Evolutionary conservation across 768 basidiomycete species (phyloP).

Genomic region (Macrolepiota dolichaula): DNA sequence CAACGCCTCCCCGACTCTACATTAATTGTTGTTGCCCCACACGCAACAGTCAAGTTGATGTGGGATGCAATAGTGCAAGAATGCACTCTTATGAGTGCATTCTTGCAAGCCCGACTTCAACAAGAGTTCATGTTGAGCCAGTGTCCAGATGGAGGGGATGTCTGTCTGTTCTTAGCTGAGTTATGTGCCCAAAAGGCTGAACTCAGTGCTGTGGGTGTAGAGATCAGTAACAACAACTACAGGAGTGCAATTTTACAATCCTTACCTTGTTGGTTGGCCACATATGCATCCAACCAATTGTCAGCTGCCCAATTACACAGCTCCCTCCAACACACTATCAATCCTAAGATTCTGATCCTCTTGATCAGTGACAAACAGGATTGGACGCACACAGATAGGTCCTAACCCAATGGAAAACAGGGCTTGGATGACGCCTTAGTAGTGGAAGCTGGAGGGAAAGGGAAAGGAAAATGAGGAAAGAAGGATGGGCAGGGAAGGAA

Average conservation of each 20-base stretch:
- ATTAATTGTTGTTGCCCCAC: conserved; percentile 20
- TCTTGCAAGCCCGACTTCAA: conserved; percentile 25
- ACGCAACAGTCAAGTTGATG: conserved; percentile 22
- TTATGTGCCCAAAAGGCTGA: conserved; percentile 22
- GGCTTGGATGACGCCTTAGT: conserved; percentile 18
- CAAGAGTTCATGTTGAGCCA: conserved; percentile 24
- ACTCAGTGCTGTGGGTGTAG: conserved; percentile 24
- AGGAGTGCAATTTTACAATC: conserved; percentile 27
- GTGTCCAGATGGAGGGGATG: conserved; percentile 25
- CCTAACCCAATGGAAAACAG: conserved; percentile 11
- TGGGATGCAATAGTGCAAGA: conserved; percentile 29
- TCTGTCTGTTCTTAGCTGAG: conserved; percentile 23
- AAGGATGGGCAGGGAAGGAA: conserved; percentile 1
- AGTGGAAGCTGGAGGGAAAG: neutral
- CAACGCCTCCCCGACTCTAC: conserved; percentile 30
- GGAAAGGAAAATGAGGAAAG: neutral
- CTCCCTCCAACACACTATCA: conserved; percentile 10
- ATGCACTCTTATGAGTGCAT: conserved; percentile 28
- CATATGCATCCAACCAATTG: conserved; percentile 23
- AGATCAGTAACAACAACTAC: conserved; percentile 28
- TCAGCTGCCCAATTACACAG: conserved; percentile 14
- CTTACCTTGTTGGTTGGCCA: conserved; percentile 23
- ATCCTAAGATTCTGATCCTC: conserved; percentile 19
- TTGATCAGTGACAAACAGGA: conserved; percentile 27
- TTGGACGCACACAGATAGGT: conserved; percentile 1